These are phyloP conservation scores for Oxytropis ochrocephala DNA, from an alignment of 306 rosid species.

Conservation along the genomic window DNA sequence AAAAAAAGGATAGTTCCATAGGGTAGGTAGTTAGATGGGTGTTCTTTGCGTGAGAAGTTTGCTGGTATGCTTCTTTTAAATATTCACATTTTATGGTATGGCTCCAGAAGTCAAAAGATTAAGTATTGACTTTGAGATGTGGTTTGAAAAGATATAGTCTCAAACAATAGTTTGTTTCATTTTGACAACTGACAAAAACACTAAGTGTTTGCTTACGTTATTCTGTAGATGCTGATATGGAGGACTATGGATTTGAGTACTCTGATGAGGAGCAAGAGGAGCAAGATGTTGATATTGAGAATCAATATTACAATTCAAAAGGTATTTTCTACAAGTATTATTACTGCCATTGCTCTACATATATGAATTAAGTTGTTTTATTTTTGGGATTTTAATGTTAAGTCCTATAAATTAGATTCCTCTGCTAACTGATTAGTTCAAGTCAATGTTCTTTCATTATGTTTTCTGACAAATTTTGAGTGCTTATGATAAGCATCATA, in stretches of 20 bases:
- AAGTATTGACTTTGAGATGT: not conserved
- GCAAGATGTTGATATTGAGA: constrained; percentile 98
- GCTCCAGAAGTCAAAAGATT: not conserved
- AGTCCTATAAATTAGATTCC: not conserved
- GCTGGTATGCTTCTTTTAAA: not conserved
- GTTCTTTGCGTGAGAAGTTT: not conserved
- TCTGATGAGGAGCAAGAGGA: constrained; percentile 99
- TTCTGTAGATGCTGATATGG: constrained; percentile 92
- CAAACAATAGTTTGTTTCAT: not conserved
- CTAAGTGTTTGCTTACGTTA: constrained; percentile 1
- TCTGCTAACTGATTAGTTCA: constrained; percentile 5
- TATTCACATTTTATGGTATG: not conserved
- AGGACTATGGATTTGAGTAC: constrained; percentile 95
- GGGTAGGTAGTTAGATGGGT: not conserved
- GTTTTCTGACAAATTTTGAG: not conserved
- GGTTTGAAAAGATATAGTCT: not conserved
- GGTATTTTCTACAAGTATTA: constrained; percentile 30
- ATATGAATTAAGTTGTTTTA: not conserved
- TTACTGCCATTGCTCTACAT: not conserved
- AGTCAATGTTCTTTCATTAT: not conserved
- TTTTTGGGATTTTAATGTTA: not conserved
- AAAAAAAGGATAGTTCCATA: not conserved
- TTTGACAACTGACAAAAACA: not conserved
- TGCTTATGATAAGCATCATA: constrained; percentile 6
- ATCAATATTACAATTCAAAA: constrained; percentile 94